phyloP scores from a whole-genome alignment of 306 rosid genomes.

The Dalbergia cochinchinensis region DNA sequence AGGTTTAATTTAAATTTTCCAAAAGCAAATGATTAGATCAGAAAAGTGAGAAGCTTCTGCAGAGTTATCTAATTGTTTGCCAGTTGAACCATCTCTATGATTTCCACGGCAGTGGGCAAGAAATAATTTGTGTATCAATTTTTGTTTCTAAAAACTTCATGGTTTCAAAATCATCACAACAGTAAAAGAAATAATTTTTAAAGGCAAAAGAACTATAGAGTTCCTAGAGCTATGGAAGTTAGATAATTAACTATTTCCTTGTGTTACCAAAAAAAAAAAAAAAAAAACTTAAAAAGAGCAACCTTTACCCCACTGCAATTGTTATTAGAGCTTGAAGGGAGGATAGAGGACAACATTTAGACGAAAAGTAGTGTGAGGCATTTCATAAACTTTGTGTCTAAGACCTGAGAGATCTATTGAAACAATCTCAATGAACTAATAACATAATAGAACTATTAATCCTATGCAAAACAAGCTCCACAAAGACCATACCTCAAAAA shows the following conservation, averaged over 20 bases:
- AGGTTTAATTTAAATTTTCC: background rate
- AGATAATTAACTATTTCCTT: background rate
- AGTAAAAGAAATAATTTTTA: slow-evolving; percentile 12
- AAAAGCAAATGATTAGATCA: background rate
- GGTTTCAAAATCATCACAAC: slow-evolving; percentile 1
- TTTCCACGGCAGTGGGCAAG: background rate
- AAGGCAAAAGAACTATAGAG: background rate
- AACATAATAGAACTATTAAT: background rate
- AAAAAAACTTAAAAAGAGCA: background rate
- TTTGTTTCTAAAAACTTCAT: background rate
- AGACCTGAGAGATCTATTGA: background rate
- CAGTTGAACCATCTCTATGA: background rate
- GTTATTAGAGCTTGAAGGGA: slow-evolving; percentile 19
- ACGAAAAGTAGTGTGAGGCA: background rate
- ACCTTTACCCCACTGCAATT: slow-evolving; percentile 19
- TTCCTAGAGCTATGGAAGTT: slow-evolving; percentile 3
- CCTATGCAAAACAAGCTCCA: background rate
- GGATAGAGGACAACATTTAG: slow-evolving; percentile 19
- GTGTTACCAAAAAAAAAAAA: too few species aligned
- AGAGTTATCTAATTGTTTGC: background rate
- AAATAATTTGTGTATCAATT: background rate
- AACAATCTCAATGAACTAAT: slow-evolving; percentile 18
- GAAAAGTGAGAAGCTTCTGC: background rate
- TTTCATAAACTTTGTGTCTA: too few species aligned
- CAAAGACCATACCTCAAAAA: slow-evolving; percentile 76